Conservation (phyloP, 148 eudicot genomes). For the Rhododendron williamsianum region DNA sequence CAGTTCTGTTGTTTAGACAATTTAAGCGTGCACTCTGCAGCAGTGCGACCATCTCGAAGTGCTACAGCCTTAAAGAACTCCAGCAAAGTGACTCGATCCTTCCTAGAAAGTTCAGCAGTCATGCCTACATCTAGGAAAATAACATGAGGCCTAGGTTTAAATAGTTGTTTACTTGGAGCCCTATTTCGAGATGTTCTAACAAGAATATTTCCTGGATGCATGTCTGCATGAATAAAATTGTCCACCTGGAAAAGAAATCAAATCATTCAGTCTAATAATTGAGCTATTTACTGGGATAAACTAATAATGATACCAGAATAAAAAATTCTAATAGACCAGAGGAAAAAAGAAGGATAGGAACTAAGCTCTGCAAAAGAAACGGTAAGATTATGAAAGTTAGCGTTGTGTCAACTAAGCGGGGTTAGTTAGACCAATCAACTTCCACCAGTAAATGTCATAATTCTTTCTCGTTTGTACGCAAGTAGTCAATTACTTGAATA, state of each 20-base stretch:
- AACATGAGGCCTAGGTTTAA: conserved; percentile 69
- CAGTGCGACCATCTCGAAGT: conserved; percentile 67
- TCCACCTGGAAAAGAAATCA: conserved; percentile 56
- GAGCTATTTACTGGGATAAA: not conserved
- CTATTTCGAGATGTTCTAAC: conserved; percentile 41
- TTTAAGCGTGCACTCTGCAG: conserved; percentile 64
- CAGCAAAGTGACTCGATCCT: conserved; percentile 47
- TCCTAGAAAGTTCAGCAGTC: conserved; percentile 84
- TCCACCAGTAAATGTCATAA: not conserved
- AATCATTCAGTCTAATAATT: not conserved
- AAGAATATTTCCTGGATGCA: conserved; percentile 96
- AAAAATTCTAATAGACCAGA: too few species aligned
- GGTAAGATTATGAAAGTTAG: not conserved
- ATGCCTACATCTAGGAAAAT: conserved; percentile 86
- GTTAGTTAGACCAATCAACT: too few species aligned
- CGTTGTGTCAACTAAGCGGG: not conserved
- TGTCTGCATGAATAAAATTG: conserved; percentile 89
- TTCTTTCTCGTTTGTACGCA: not conserved
- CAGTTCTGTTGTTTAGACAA: conserved; percentile 68
- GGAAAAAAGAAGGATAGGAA: not conserved
- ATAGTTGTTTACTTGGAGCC: conserved; percentile 37
- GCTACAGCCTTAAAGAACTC: conserved; percentile 87
- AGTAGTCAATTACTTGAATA: not conserved
- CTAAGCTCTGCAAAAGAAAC: not conserved
- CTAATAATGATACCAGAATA: not conserved